Evolutionary conservation across 805 yeast genomes (phyloP).

Genomic region (Candida saitoana): DNA sequence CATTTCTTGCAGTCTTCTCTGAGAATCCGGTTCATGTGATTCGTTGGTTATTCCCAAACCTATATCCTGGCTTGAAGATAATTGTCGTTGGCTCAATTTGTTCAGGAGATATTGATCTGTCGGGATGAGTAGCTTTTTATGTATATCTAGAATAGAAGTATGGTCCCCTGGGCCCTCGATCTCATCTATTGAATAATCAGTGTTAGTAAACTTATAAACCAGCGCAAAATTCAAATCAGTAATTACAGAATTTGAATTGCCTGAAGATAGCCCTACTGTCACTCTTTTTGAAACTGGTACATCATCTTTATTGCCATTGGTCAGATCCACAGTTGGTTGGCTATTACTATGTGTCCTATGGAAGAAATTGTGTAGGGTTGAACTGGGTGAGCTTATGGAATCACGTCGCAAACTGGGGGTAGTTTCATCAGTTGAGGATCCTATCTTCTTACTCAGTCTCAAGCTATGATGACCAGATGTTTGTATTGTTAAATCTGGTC

Average conservation of each 20-base stretch:
- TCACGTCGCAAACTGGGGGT: constrained; percentile 14
- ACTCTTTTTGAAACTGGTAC: constrained; percentile 12
- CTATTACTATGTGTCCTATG: constrained; percentile 22
- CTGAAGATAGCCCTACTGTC: constrained; percentile 28
- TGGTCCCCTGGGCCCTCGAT: constrained; percentile 19
- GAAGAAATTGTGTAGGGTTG: constrained; percentile 31
- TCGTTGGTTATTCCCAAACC: constrained; percentile 20
- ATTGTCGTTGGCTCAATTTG: constrained; percentile 15
- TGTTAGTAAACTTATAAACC: constrained; percentile 32
- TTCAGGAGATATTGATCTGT: constrained; percentile 31
- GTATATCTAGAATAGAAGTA: constrained; percentile 21
- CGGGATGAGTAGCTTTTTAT: constrained; percentile 28
- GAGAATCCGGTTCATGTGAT: constrained; percentile 7
- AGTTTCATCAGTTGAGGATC: constrained; percentile 15
- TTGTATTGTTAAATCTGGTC: constrained; percentile 31
- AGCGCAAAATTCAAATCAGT: constrained; percentile 27
- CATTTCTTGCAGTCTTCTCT: constrained; percentile 13
- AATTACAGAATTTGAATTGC: constrained; percentile 30
- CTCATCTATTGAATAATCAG: constrained; percentile 25
- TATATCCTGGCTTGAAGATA: constrained; percentile 10
- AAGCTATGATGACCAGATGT: constrained; percentile 24
- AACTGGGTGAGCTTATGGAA: constrained; percentile 28
- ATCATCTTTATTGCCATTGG: constrained; percentile 13
- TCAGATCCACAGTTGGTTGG: constrained; percentile 10
- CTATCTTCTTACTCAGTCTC: constrained; percentile 21